A percentile compares a stretch with the other conserved stretches of the same genome.
Conservation (phyloP, 257 asterid species). For the Nicotiana knightiana region DNA sequence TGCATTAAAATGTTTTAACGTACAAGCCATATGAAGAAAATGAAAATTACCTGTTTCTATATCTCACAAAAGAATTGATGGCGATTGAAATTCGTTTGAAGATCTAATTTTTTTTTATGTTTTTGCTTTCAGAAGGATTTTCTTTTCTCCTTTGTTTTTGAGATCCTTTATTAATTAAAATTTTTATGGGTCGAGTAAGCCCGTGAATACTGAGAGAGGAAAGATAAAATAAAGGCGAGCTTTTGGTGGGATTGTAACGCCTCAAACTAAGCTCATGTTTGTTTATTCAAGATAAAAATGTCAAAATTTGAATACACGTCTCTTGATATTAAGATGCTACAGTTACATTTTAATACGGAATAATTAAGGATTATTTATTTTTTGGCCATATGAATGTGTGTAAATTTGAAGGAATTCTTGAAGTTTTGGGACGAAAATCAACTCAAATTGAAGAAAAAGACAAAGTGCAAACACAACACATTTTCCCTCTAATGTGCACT, state of each 20-base stretch:
- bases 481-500: too few relatives aligned
- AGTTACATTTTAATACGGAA: not conserved
- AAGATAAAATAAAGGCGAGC: not conserved
- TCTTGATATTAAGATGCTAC: not conserved
- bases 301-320: not conserved
- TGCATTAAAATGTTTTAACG: not conserved
- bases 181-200: not conserved
- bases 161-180: not conserved
- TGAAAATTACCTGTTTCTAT: constrained; percentile 2
- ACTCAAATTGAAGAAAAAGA: too few relatives aligned
- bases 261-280: not conserved
- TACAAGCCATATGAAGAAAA: not conserved
- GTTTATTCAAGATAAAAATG: not conserved
- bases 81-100: not conserved
- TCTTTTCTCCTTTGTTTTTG: not conserved
- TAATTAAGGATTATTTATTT: not conserved
- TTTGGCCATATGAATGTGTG: not conserved
- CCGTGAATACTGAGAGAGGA: not conserved
- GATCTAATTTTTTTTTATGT: not conserved
- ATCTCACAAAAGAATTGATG: constrained; percentile 1
- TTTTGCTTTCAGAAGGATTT: not conserved
- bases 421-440: too few relatives aligned
- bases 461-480: not conserved
- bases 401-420: not conserved
- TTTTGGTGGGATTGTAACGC: not conserved